Evolutionary conservation across 2,329 filamentous ascomycete genomes (phyloP).

Genomic region (Colletotrichum kahawae): DNA sequence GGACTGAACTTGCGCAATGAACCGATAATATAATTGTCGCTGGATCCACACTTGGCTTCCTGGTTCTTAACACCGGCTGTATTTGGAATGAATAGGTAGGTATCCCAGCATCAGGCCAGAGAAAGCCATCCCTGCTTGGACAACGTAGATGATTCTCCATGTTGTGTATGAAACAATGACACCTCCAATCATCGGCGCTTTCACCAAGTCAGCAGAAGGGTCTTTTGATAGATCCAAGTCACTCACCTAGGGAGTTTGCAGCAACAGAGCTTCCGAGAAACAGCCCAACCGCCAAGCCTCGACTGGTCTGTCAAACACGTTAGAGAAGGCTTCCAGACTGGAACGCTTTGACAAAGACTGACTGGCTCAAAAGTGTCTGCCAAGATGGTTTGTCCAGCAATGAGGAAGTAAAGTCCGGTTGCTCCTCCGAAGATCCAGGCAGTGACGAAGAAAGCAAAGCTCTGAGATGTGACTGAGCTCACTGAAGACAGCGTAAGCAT

Average conservation of each 20-base stretch:
- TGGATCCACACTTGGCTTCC: background rate
- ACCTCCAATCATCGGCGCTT: background rate
- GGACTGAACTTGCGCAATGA: background rate
- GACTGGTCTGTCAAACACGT: background rate
- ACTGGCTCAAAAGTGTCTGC: background rate
- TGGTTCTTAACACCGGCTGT: background rate
- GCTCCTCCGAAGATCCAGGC: background rate
- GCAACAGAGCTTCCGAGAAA: background rate
- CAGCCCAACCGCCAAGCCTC: background rate
- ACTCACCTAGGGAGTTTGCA: background rate
- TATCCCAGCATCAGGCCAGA: background rate
- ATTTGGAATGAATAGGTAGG: background rate
- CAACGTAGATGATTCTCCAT: background rate
- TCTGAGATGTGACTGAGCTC: background rate
- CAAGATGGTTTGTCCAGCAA: background rate
- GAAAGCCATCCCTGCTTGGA: background rate
- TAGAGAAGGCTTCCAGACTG: accelerated
- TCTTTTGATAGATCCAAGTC: no score
- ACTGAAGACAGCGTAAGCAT: background rate
- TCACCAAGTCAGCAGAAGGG: background rate
- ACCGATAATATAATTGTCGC: background rate
- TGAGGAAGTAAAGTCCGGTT: background rate
- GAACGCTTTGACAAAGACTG: background rate
- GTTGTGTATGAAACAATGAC: background rate
- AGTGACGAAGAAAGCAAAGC: background rate